These are phyloP conservation scores for Phytophthora hibernalis DNA, from an alignment of 352 stramenopile genomes.

Conservation along the genomic window DNA sequence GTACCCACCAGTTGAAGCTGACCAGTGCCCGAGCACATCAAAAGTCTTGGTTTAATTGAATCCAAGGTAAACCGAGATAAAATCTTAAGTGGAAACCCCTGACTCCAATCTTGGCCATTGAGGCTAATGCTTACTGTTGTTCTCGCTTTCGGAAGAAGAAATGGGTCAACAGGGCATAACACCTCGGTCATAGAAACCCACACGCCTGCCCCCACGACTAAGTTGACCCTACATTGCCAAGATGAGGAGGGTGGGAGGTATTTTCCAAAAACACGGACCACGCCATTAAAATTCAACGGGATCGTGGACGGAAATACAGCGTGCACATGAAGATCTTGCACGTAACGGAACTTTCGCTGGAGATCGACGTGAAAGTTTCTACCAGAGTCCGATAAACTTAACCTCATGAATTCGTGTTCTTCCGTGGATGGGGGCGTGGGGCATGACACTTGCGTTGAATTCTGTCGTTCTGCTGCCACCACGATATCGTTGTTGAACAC, in stretches of 20 bases:
- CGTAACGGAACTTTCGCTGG: slow-evolving; percentile 42
- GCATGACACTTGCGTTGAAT: slow-evolving; percentile 39
- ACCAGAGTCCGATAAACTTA: slow-evolving; percentile 36
- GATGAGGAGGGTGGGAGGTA: slow-evolving; percentile 28
- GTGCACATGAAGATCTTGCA: slow-evolving; percentile 26
- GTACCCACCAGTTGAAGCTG: slow-evolving; percentile 38
- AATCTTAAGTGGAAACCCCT: slow-evolving; percentile 16
- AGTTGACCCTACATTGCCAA: slow-evolving; percentile 39
- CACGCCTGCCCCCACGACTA: slow-evolving; percentile 4
- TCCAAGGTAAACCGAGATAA: slow-evolving; percentile 30
- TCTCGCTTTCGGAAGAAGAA: not conserved
- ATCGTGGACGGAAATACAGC: slow-evolving; percentile 27
- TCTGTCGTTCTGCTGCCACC: slow-evolving; percentile 29
- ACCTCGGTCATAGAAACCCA: slow-evolving; percentile 42
- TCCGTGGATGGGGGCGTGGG: slow-evolving; percentile 20
- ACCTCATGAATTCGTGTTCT: slow-evolving; percentile 5
- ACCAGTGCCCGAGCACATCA: slow-evolving; percentile 17
- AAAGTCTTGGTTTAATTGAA: slow-evolving; percentile 32
- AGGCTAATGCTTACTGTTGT: slow-evolving; percentile 44
- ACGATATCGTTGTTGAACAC: slow-evolving; percentile 33
- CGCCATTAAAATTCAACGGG: slow-evolving; percentile 47
- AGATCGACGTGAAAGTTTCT: slow-evolving; percentile 30
- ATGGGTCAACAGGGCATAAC: slow-evolving; percentile 30
- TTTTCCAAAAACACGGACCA: slow-evolving; percentile 36
- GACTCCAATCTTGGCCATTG: slow-evolving; percentile 60